phyloP scores from a whole-genome alignment of 2,329 filamentous ascomycete species.

The Monilinia aucupariae region DNA sequence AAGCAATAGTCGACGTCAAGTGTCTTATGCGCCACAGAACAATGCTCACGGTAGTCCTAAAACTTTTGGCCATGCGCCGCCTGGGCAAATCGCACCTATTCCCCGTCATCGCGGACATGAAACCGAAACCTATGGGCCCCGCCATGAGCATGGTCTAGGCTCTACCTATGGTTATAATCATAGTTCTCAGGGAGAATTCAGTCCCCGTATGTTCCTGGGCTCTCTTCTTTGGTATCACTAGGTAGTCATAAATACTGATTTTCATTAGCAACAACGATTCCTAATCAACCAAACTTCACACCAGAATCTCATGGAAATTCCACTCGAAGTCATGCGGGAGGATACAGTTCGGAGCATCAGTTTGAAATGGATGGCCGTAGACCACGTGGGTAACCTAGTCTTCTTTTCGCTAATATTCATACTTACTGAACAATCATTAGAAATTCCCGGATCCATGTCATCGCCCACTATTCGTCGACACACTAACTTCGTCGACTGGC shows the following conservation, averaged over 20 bases:
- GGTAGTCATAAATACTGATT: not conserved
- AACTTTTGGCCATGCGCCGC: conserved; percentile 1
- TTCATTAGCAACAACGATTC: conserved; percentile 9
- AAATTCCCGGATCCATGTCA: conserved; percentile 9
- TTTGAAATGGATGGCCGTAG: conserved; percentile 14
- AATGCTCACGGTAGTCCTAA: conserved; percentile 10
- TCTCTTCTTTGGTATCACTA: not conserved
- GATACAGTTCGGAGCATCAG: conserved; percentile 14
- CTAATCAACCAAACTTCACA: conserved; percentile 14
- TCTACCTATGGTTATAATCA: conserved; percentile 10
- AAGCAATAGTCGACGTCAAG: conserved; percentile 14
- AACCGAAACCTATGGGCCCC: conserved; percentile 6
- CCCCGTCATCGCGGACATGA: conserved; percentile 1
- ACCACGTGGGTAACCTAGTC: conserved; percentile 4
- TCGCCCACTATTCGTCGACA: conserved; percentile 12
- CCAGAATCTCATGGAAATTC: conserved; percentile 18
- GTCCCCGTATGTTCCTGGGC: conserved; percentile 5
- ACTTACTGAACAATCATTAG: not conserved
- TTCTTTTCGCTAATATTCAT: not conserved
- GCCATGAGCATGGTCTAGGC: conserved; percentile 1
- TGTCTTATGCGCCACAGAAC: conserved; percentile 10
- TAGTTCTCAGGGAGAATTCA: conserved; percentile 11
- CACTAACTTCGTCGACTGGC: conserved; percentile 11
- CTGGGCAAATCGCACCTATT: not conserved
- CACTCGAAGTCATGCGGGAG: conserved; percentile 1